These are phyloP conservation scores for Quercus ilex DNA, from an alignment of 306 rosid species.

Conservation along the genomic window DNA sequence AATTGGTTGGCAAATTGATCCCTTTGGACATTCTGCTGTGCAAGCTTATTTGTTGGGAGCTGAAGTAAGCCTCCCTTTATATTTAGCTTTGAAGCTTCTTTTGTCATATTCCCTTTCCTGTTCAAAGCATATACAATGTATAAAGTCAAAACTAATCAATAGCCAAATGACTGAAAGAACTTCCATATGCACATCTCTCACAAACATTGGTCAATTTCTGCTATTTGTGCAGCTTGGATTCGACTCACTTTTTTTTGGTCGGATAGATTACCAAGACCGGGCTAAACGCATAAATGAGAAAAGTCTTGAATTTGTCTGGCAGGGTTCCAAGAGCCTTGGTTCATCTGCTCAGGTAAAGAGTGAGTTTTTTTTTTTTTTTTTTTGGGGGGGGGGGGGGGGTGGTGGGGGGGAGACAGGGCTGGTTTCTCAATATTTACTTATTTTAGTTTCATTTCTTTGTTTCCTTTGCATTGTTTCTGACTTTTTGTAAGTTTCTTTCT, in stretches of 20 bases:
- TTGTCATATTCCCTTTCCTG: background rate
- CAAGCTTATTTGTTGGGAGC: conserved; percentile 62
- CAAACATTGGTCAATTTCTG: background rate
- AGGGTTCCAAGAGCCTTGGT: conserved; percentile 69
- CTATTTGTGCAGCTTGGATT: conserved; percentile 55
- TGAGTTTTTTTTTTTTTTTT: background rate
- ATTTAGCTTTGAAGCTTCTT: background rate
- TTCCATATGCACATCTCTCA: too few species aligned
- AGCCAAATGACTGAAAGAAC: background rate
- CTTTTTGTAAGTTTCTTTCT: background rate
- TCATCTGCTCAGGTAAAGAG: conserved; percentile 64
- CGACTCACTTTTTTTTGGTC: conserved; percentile 74
- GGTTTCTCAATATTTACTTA: background rate
- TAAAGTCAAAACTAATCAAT: background rate
- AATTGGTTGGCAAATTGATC: conserved; percentile 65
- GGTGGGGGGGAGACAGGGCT: too few species aligned
- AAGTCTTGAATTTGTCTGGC: conserved; percentile 81
- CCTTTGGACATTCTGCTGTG: conserved; percentile 62
- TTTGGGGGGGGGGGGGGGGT: background rate
- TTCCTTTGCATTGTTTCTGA: background rate
- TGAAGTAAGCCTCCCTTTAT: conserved; percentile 28
- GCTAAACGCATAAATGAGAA: conserved; percentile 61
- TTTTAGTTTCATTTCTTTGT: background rate
- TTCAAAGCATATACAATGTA: background rate
- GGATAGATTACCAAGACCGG: conserved; percentile 84